These are phyloP conservation scores for Monotropa hypopitys DNA, from an alignment of 179 eudicot genomes.

Conservation along the genomic window DNA sequence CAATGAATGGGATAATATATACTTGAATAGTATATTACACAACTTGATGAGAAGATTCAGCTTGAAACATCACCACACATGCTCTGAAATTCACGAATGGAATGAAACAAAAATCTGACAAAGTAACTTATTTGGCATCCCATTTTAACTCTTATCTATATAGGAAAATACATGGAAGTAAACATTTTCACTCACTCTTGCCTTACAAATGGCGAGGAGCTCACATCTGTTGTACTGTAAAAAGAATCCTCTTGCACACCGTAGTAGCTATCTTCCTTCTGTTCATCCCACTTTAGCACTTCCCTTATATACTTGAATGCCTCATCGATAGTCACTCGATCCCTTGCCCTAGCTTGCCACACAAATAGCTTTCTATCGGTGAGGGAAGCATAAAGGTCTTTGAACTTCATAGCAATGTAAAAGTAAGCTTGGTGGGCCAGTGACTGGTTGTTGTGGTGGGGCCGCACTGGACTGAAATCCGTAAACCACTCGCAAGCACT, in stretches of 20 bases:
- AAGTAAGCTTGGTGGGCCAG: slow-evolving; percentile 89
- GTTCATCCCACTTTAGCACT: slow-evolving; percentile 89
- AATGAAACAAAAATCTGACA: background rate
- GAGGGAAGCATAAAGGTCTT: slow-evolving; percentile 70
- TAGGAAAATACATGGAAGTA: slow-evolving; percentile 3
- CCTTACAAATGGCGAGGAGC: slow-evolving; percentile 60
- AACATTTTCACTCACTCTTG: slow-evolving; percentile 24
- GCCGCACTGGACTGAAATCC: slow-evolving; percentile 67
- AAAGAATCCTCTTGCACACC: slow-evolving; percentile 59
- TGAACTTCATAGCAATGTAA: slow-evolving; percentile 86
- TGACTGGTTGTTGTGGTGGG: slow-evolving; percentile 49
- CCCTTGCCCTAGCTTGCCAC: slow-evolving; percentile 83
- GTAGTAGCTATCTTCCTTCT: slow-evolving; percentile 49
- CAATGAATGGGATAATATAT: no score
- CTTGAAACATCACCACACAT: background rate
- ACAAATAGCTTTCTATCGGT: slow-evolving; percentile 81
- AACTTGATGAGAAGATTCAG: background rate
- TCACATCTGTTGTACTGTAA: slow-evolving; percentile 65
- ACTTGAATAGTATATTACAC: background rate
- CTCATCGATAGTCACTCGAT: slow-evolving; percentile 62
- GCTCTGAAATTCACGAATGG: background rate
- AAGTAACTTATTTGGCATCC: slow-evolving; percentile 1
- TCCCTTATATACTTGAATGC: slow-evolving; percentile 79
- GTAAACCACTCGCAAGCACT: slow-evolving; percentile 71
- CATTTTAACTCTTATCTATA: slow-evolving; percentile 9